Conservation (phyloP, 257 asterid species). For the Solanum piurae region DNA sequence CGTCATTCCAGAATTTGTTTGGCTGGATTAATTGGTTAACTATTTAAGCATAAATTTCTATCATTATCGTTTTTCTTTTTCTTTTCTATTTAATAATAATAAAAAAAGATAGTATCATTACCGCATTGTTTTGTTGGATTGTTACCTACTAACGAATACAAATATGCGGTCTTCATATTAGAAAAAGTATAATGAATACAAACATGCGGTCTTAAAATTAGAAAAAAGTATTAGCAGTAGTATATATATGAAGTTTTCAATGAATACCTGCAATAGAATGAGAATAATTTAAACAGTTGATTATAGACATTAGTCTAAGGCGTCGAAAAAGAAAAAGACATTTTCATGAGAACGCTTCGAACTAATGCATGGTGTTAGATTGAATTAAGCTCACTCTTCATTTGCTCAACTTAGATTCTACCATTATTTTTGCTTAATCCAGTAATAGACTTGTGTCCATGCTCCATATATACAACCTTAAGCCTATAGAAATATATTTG, state of each 20-base stretch:
- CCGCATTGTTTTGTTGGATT: background rate
- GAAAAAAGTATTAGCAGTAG: background rate
- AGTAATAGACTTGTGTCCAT: background rate
- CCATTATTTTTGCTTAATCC: background rate
- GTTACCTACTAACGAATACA: background rate
- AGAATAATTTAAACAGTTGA: background rate
- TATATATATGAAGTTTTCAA: background rate
- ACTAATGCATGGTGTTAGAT: background rate
- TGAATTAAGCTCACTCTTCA: background rate
- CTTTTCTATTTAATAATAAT: too few relatives aligned
- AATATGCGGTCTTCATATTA: background rate
- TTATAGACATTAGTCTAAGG: background rate
- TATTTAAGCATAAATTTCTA: background rate
- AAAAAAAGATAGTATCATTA: too few relatives aligned
- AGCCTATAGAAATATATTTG: background rate
- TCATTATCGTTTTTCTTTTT: too few relatives aligned
- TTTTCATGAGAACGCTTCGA: background rate
- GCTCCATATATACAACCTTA: background rate
- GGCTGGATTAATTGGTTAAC: background rate
- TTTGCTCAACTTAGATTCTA: background rate
- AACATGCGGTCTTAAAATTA: background rate
- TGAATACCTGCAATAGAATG: background rate
- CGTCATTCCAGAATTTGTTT: background rate
- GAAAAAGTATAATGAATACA: background rate
- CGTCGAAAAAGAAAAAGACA: background rate